These are phyloP conservation scores for Austroboletus eburneus DNA, from an alignment of 768 basidiomycete species.

Conservation along the genomic window DNA sequence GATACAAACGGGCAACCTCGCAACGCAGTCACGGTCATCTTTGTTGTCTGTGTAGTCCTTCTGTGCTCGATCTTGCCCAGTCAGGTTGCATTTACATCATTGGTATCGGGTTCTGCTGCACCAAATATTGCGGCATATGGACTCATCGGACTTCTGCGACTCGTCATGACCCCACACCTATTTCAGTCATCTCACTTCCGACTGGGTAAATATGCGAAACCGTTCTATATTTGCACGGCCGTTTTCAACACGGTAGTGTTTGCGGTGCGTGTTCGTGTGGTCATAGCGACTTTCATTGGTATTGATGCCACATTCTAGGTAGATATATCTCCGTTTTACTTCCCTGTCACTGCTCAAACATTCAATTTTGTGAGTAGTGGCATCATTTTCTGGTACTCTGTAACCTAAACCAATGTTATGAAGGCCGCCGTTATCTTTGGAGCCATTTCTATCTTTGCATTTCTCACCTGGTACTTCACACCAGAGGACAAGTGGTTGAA, in stretches of 20 bases:
- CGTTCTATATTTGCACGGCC: constrained; percentile 64
- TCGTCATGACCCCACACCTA: constrained; percentile 69
- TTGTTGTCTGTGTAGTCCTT: constrained; percentile 64
- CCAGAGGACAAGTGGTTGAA: constrained; percentile 81
- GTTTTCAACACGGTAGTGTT: constrained; percentile 75
- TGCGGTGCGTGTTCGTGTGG: constrained; percentile 45
- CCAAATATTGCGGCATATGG: constrained; percentile 90
- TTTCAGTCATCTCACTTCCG: constrained; percentile 74
- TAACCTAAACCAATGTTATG: constrained; percentile 2
- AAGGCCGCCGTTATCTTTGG: constrained; percentile 79
- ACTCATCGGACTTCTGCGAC: constrained; percentile 69
- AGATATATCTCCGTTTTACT: constrained; percentile 82
- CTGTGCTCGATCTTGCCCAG: constrained; percentile 87
- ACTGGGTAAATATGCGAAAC: constrained; percentile 60
- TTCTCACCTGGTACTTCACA: constrained; percentile 73
- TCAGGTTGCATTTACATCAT: constrained; percentile 87
- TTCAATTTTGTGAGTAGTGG: constrained; percentile 79
- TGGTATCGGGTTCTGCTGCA: constrained; percentile 80
- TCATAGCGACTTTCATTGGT: background rate
- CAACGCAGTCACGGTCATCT: constrained; percentile 86
- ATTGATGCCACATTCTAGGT: constrained; percentile 41
- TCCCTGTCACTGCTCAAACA: constrained; percentile 68
- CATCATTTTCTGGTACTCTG: too few relatives aligned
- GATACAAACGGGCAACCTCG: constrained; percentile 68
- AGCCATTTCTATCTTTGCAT: constrained; percentile 70